Percentiles rank a stretch among this genome's conserved stretches.
phyloP scores from a whole-genome alignment of 2,329 filamentous ascomycete species.

The Aspergillus neoniger region DNA sequence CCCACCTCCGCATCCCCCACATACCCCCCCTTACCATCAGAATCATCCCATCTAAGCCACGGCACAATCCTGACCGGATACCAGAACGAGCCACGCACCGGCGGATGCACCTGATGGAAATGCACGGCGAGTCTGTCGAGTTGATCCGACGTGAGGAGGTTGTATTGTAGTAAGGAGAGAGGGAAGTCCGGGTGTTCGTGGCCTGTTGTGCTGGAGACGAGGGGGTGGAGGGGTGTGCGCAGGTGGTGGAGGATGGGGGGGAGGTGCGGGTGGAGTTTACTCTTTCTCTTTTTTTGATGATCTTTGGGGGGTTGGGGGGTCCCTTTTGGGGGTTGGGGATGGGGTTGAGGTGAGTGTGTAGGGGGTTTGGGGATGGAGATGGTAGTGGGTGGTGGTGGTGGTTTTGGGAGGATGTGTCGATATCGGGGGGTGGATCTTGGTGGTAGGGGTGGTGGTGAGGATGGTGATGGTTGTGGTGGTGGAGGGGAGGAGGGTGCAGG shows the following conservation, averaged over 20 bases:
- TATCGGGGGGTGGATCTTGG: too few species aligned
- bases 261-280: conserved; percentile 11
- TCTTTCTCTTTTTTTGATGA: not conserved
- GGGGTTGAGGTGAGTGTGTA: conserved; percentile 39
- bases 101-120: conserved; percentile 46
- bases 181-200: conserved; percentile 43
- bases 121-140: conserved; percentile 45
- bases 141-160: conserved; percentile 44
- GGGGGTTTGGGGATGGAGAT: conserved; percentile 26
- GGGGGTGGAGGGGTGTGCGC: conserved; percentile 33
- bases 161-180: conserved; percentile 38
- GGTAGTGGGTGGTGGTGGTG: conserved; percentile 32
- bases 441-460: conserved; percentile 3
- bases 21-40: not conserved
- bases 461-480: not conserved
- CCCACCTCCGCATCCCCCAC: too few species aligned
- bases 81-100: conserved; percentile 29
- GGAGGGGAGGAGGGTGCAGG: not conserved
- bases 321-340: conserved; percentile 34
- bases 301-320: not conserved
- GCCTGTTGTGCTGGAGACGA: conserved; percentile 41
- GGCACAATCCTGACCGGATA: conserved; percentile 39
- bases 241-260: conserved; percentile 31
- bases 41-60: conserved; percentile 30
- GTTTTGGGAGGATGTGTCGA: not conserved